Evolutionary conservation across 83 land plant species (phyloP), one percentile per base, ranked within the genome.

Genomic region (Picea abies): DNA sequence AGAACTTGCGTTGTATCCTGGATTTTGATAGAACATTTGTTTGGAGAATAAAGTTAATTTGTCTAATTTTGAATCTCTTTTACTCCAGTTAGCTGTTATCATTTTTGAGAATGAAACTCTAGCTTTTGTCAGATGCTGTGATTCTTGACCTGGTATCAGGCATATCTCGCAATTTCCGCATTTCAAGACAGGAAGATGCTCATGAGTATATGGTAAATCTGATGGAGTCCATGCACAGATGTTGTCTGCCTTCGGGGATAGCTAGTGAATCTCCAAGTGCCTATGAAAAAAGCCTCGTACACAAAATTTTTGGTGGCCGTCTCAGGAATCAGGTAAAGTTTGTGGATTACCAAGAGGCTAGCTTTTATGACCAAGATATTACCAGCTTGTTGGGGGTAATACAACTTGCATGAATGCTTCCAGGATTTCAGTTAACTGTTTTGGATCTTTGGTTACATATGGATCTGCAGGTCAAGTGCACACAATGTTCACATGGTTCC

Each of bases 151-250:
- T 7, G 19, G 15, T 11, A 23, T 62, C 79, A 97, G 98, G 89
- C 80, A 94, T 97, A 84, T 96, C 97, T 32, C 86, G 95, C 22
- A 92, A 87, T 49, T 97, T 97, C 66, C 93, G 90, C 25, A 87
- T 82, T 82, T 85, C 89, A 58, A 93, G 96, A 80, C 99, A 97
- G 81, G 99, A 97, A 84, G 99, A 97, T 92, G 99, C 99, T 8
- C 98, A 97, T 81, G 99, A 97, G 37, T 94, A 92, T 84, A 93
- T 97, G 97, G 89, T 97, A 9, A 90, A 94, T 83, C 82, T 97
- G 62, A 87, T 97, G 60, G 99, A 97, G 63, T 94, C 99, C 12
- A 93, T 97, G 93, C 98, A 98, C 62, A 98, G 93, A 78, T 94
- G 95, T 82, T 93, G 96, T 85, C 82, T 95, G 61, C 94, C 99